Conservation (phyloP, 202 grass and related monocot genomes). For the Zizania palustris region DNA sequence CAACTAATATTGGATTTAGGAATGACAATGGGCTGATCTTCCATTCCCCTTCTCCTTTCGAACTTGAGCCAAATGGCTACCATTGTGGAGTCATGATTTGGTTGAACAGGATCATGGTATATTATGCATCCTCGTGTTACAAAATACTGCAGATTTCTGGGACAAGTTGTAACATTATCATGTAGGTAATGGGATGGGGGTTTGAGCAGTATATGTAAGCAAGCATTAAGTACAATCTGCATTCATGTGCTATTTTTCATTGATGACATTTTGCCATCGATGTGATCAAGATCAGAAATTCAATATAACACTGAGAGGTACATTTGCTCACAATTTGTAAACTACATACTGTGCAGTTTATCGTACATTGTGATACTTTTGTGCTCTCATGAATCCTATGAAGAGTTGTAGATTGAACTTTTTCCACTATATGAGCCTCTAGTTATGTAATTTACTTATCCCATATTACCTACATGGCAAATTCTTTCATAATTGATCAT, state of each 20-base stretch:
- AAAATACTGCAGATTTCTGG: not conserved
- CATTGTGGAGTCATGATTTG: not conserved
- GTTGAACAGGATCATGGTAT: not conserved
- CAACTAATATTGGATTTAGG: not conserved
- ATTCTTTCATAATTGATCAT: conserved; percentile 9
- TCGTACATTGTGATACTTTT: conserved; percentile 10
- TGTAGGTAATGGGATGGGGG: not conserved
- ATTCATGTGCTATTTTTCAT: not conserved
- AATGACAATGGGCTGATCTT: not conserved
- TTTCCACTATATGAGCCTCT: conserved; percentile 32
- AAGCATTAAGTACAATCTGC: not conserved
- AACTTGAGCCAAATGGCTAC: not conserved
- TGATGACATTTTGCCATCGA: not conserved
- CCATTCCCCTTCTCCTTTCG: not conserved
- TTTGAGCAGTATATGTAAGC: not conserved
- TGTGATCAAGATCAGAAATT: not conserved
- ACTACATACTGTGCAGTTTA: not conserved
- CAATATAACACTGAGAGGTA: not conserved
- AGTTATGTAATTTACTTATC: not conserved
- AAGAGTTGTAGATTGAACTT: conserved; percentile 10
- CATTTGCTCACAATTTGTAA: conserved; percentile 9
- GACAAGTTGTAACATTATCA: not conserved
- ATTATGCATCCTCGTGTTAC: not conserved
- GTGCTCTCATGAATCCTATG: not conserved
- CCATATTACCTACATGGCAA: conserved; percentile 17